A percentile compares a stretch with the other conserved stretches of the same genome.
These are phyloP conservation scores for Chalciporus chontae DNA, from an alignment of 768 basidiomycete genomes.

Conservation along the genomic window DNA sequence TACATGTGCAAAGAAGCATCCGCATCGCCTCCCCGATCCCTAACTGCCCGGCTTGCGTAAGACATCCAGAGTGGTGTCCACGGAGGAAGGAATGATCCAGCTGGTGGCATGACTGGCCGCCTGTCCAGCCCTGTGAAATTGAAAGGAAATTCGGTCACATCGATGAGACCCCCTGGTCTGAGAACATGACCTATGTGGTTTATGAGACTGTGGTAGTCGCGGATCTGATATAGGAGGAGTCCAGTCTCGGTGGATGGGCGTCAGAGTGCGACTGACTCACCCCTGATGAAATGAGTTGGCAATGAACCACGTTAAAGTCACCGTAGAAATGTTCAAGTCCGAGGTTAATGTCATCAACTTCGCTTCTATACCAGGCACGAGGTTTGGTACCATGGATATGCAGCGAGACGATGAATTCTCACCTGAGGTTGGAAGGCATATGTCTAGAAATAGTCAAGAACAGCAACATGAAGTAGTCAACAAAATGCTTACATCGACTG, in stretches of 20 bases:
- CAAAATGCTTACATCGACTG: conserved; percentile 53
- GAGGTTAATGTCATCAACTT: conserved; percentile 82
- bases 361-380: conserved; percentile 48
- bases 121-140: conserved; percentile 52
- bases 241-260: conserved; percentile 11
- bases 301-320: conserved; percentile 73
- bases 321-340: conserved; percentile 81
- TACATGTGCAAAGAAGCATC: conserved; percentile 58
- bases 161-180: conserved; percentile 65
- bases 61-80: conserved; percentile 65
- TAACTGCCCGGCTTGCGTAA: conserved; percentile 50
- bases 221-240: conserved; percentile 45
- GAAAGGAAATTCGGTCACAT: conserved; percentile 70
- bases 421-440: conserved; percentile 75
- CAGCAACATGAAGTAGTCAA: conserved; percentile 9
- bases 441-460: conserved; percentile 36
- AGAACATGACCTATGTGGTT: conserved; percentile 65
- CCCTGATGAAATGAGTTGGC: conserved; percentile 67
- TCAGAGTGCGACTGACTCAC: conserved; percentile 41
- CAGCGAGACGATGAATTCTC: conserved; percentile 9
- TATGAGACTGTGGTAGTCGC: conserved; percentile 59
- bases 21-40: conserved; percentile 54
- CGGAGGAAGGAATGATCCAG: conserved; percentile 43
- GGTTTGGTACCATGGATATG: conserved; percentile 4
- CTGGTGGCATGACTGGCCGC: conserved; percentile 39